Evolutionary conservation across 1,284 basidiomycete genomes (phyloP), one percentile per base, ranked within the genome.

Genomic region (Boletellus deceptivus): DNA sequence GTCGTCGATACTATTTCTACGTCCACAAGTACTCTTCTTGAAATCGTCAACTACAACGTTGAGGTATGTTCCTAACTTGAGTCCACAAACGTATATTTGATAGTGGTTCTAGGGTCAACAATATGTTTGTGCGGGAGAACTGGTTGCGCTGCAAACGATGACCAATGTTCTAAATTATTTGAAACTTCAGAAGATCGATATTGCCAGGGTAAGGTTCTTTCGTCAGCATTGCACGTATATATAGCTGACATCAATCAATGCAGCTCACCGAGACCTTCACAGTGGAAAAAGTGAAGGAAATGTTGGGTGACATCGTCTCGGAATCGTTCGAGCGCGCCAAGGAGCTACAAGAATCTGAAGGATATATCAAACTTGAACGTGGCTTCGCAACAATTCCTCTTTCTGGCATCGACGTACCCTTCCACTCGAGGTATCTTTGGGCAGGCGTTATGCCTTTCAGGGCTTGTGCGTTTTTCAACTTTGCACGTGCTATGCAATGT

Each of bases 391-490:
- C 93, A 9, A 97, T 98, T 56, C 94, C 95, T 49, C 80, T 98
- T 11, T 93, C 96, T 33, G 96, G 96, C 62, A 98, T 99, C 63
- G 96, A 99, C 63, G 96, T 99, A 11, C 96, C 97, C 11, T 99
- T 99, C 90, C 96, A 99, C 72, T 95, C 96, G 9, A 89, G 93
- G 60, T 98, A 98, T 75, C 83, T 99, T 42, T 95, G 96, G 97
- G 93, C 94, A 29, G 97, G 96, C 70, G 97, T 99, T 45, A 84
- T 98, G 84, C 93, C 93, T 4, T 96, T 96, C 89, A 84, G 93
- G 59, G 89, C 90, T 43, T 93, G 89, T 92, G 67, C 72, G 87
- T 50, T 41, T 38, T 14, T 13, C 35, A 33, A 17, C 43, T 48
- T 38, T 37, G 3, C 37, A 35, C 59, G 52, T 41, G 55, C 17